Percentiles rank a stretch among this genome's conserved stretches.
Evolutionary conservation across 352 stramenopile species (phyloP).

Genomic region (Phytophthora constricta): DNA sequence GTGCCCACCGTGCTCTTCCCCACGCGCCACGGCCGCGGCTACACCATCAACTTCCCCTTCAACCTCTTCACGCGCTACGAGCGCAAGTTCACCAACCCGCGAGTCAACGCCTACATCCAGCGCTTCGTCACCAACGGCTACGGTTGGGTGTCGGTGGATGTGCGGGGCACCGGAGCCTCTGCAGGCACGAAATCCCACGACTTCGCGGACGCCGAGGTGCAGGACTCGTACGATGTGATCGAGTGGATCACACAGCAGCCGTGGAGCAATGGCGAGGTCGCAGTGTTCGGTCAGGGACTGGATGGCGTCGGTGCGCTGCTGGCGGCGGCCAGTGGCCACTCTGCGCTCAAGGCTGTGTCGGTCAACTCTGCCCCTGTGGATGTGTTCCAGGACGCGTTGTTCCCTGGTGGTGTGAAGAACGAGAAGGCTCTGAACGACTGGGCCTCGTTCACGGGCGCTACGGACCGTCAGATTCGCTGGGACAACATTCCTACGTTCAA

Average conservation of each 20-base stretch:
- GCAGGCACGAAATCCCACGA: slow-evolving; percentile 67
- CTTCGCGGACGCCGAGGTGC: slow-evolving; percentile 73
- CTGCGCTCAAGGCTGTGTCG: slow-evolving; percentile 74
- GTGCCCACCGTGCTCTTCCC: slow-evolving; percentile 75
- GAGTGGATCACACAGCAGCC: slow-evolving; percentile 83
- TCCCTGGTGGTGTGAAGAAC: slow-evolving; percentile 81
- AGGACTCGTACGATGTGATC: slow-evolving; percentile 78
- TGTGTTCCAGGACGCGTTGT: slow-evolving; percentile 73
- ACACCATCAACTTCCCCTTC: slow-evolving; percentile 84
- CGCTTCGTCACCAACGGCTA: slow-evolving; percentile 79
- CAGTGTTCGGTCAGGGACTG: slow-evolving; percentile 71
- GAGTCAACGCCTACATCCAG: slow-evolving; percentile 76
- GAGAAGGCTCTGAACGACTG: slow-evolving; percentile 69
- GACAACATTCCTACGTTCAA: slow-evolving; percentile 76
- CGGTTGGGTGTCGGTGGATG: slow-evolving; percentile 79
- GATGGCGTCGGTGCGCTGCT: slow-evolving; percentile 76
- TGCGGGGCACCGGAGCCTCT: slow-evolving; percentile 80
- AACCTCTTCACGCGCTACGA: slow-evolving; percentile 70
- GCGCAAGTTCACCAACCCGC: slow-evolving; percentile 82
- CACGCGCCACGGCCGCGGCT: slow-evolving; percentile 81
- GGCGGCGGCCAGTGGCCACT: slow-evolving; percentile 62
- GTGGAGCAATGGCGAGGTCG: slow-evolving; percentile 84
- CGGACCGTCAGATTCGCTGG: slow-evolving; percentile 81
- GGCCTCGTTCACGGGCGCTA: slow-evolving; percentile 75
- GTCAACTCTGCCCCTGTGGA: slow-evolving; percentile 77